phyloP scores from a whole-genome alignment of 2,329 filamentous ascomycete species.

The Teratosphaeria gauchensis region DNA sequence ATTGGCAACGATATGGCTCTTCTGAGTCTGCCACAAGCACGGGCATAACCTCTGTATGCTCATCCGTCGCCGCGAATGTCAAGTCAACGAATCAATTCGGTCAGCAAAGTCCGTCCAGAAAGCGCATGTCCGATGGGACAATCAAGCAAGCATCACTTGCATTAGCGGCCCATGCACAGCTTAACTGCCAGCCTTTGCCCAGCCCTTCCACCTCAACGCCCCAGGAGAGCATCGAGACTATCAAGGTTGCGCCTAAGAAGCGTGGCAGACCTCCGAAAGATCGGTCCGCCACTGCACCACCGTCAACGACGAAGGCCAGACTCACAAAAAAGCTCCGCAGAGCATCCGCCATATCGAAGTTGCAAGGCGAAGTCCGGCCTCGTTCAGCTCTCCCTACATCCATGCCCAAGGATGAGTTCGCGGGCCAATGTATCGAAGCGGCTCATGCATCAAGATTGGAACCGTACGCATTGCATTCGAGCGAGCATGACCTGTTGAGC shows the following conservation, averaged over 20 bases:
- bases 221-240: not conserved
- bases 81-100: slow-evolving; percentile 2
- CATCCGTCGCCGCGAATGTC: slow-evolving; percentile 21
- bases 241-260: slow-evolving; percentile 11
- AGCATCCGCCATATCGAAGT: slow-evolving; percentile 15
- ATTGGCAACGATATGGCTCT: slow-evolving; percentile 24
- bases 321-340: slow-evolving; percentile 11
- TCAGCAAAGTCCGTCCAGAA: slow-evolving; percentile 13
- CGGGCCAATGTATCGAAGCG: slow-evolving; percentile 80
- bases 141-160: slow-evolving; percentile 12
- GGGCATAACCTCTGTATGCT: slow-evolving; percentile 24
- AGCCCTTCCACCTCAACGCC: not conserved
- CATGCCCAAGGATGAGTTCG: slow-evolving; percentile 66
- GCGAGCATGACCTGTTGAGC: slow-evolving; percentile 73
- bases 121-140: slow-evolving; percentile 22
- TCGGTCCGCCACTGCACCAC: slow-evolving; percentile 6
- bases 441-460: slow-evolving; percentile 84
- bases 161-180: not conserved
- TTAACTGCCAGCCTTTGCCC: not conserved
- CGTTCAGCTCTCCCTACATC: slow-evolving; percentile 69
- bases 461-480: slow-evolving; percentile 75
- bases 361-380: slow-evolving; percentile 19
- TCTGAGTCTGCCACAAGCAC: slow-evolving; percentile 25
- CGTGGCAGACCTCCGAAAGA: slow-evolving; percentile 24
- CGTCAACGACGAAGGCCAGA: not conserved